Evolutionary conservation across 2,329 filamentous ascomycete genomes (phyloP).

Genomic region (Diaporthe nobilis): DNA sequence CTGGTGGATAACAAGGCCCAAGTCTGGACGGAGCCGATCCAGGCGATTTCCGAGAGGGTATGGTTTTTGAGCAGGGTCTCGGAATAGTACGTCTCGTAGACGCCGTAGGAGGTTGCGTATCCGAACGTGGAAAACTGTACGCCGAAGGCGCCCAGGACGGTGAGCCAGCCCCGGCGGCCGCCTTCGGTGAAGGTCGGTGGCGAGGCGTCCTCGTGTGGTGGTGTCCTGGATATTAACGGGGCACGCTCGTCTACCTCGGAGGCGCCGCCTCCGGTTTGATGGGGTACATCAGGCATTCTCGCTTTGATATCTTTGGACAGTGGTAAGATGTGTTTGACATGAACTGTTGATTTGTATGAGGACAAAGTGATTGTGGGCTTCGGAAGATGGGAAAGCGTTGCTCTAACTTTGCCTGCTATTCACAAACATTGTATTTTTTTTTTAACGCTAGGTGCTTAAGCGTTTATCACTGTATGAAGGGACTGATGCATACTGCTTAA

Average conservation of each 20-base stretch:
- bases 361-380: neutral
- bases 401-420: neutral
- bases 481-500: too few species aligned
- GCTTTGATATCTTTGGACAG: neutral
- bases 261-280: neutral
- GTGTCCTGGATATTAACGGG: neutral
- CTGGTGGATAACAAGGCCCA: conserved; percentile 51
- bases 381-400: neutral
- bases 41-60: conserved; percentile 50
- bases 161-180: neutral
- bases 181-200: neutral
- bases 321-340: rapidly evolving
- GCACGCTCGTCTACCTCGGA: neutral
- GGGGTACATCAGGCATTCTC: neutral
- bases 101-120: neutral
- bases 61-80: conserved; percentile 47
- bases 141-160: neutral
- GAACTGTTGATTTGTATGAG: neutral
- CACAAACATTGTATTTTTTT: too few species aligned
- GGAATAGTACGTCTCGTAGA: conserved; percentile 54
- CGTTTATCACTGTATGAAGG: too few species aligned
- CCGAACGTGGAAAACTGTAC: neutral
- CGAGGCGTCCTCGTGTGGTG: rapidly evolving
- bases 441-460: too few species aligned
- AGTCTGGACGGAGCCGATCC: conserved; percentile 53